Evolutionary conservation across 73 alveolate species (phyloP).

Genomic region (Effrenium voratum): DNA sequence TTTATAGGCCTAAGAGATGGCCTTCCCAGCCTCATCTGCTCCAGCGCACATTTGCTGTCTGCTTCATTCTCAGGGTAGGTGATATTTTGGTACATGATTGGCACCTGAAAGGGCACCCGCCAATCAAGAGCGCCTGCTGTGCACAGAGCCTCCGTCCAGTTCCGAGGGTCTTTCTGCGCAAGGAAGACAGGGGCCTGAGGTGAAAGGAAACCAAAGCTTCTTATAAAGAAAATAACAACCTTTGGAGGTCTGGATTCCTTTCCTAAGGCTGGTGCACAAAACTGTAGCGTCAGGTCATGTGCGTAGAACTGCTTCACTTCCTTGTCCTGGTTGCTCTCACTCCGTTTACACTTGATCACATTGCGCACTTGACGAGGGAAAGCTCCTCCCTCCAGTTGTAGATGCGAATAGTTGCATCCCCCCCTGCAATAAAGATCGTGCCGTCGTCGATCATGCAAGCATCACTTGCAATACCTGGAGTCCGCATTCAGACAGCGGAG

Average conservation of each 20-base stretch:
- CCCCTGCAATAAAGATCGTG: constrained; percentile 66
- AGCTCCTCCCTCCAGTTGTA: constrained; percentile 81
- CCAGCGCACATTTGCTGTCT: constrained; percentile 61
- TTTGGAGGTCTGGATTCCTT: too few species aligned
- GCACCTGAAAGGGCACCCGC: background rate
- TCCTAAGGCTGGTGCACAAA: too few species aligned
- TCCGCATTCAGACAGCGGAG: too few species aligned
- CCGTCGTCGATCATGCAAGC: constrained; percentile 83
- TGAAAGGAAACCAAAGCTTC: background rate
- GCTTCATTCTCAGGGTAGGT: constrained; percentile 67
- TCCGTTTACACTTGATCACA: background rate
- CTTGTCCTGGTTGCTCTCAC: background rate
- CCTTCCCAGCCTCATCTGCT: constrained; percentile 39
- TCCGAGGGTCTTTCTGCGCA: background rate
- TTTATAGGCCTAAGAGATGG: background rate
- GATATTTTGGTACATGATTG: constrained; percentile 68
- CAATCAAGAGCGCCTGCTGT: background rate
- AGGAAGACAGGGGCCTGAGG: constrained; percentile 2
- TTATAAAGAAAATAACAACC: background rate
- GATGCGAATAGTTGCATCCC: constrained; percentile 83
- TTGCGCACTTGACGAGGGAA: background rate
- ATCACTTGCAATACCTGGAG: constrained; percentile 63
- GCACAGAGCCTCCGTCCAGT: constrained; percentile 72
- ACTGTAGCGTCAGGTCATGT: constrained; percentile 65
- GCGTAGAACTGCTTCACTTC: constrained; percentile 71